These are phyloP conservation scores for Clonostachys byssicola DNA, from an alignment of 2,329 filamentous ascomycete genomes.

Conservation along the genomic window DNA sequence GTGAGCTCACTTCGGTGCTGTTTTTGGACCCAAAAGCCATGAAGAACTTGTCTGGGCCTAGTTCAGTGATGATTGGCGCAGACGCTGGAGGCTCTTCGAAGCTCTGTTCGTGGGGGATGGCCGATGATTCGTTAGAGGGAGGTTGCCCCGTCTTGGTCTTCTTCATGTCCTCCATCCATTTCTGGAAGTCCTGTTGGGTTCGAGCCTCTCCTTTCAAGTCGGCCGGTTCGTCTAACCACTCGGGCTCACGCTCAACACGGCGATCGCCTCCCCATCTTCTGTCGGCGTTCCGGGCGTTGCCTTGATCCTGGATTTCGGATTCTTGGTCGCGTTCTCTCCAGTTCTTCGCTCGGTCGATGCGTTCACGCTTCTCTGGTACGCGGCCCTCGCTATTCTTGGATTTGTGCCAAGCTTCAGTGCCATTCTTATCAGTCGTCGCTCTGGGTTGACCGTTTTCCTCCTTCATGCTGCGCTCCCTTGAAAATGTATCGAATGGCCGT, in stretches of 20 bases:
- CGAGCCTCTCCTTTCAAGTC: slow-evolving; percentile 67
- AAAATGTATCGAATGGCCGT: slow-evolving; percentile 45
- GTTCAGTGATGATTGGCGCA: slow-evolving; percentile 55
- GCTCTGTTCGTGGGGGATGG: slow-evolving; percentile 24
- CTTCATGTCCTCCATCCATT: slow-evolving; percentile 91
- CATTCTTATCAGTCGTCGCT: slow-evolving; percentile 40
- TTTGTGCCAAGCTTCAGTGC: slow-evolving; percentile 74
- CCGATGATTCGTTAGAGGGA: slow-evolving; percentile 22
- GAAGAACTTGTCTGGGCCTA: slow-evolving; percentile 76
- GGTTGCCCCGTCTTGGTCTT: slow-evolving; percentile 44
- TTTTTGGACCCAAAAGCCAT: slow-evolving; percentile 41
- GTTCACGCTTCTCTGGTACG: slow-evolving; percentile 40
- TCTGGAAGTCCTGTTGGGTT: slow-evolving; percentile 88
- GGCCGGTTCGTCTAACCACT: slow-evolving; percentile 79
- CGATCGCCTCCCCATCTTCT: slow-evolving; percentile 54
- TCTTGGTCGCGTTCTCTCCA: slow-evolving; percentile 52
- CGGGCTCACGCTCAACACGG: slow-evolving; percentile 74
- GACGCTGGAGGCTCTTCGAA: slow-evolving; percentile 31
- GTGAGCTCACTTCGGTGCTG: slow-evolving; percentile 43
- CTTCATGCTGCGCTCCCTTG: slow-evolving; percentile 38
- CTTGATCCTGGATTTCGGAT: slow-evolving; percentile 40
- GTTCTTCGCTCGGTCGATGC: slow-evolving; percentile 55
- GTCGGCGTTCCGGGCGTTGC: slow-evolving; percentile 17
- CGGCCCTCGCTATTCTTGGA: slow-evolving; percentile 35
- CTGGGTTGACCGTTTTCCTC: slow-evolving; percentile 39